These are phyloP conservation scores for Phytophthora idaei DNA, from an alignment of 352 stramenopile species.

Conservation along the genomic window DNA sequence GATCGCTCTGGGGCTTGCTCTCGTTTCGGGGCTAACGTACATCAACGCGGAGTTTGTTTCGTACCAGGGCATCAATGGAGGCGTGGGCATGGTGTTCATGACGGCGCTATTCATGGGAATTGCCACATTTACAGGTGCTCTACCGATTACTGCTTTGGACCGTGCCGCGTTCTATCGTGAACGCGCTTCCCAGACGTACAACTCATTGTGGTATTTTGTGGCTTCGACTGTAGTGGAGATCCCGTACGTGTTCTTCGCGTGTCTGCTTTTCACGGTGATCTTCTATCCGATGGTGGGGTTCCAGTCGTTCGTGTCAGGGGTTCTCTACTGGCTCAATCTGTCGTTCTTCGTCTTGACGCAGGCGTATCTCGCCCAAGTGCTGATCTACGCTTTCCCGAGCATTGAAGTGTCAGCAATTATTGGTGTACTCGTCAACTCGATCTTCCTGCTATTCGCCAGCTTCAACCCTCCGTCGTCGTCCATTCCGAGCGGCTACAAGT, in stretches of 20 bases:
- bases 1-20: conserved; percentile 44
- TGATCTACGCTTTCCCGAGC: conserved; percentile 43
- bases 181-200: conserved; percentile 87
- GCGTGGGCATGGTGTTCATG: conserved; percentile 80
- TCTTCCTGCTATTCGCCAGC: conserved; percentile 48
- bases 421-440: conserved; percentile 44
- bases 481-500: conserved; percentile 46
- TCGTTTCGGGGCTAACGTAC: neutral
- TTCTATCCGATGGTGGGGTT: conserved; percentile 61
- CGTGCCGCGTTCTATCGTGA: conserved; percentile 75
- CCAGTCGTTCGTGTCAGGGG: conserved; percentile 30
- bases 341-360: conserved; percentile 43
- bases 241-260: conserved; percentile 51
- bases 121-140: conserved; percentile 70
- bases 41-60: conserved; percentile 54
- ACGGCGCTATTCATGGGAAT: conserved; percentile 78
- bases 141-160: conserved; percentile 83
- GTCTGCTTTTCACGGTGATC: conserved; percentile 46
- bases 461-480: conserved; percentile 40
- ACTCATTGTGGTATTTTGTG: conserved; percentile 67
- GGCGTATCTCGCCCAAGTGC: conserved; percentile 43
- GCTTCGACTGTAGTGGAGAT: conserved; percentile 83
- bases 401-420: conserved; percentile 46
- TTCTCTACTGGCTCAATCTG: conserved; percentile 50
- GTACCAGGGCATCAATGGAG: conserved; percentile 47